Evolutionary conservation across 2,329 filamentous ascomycete species (phyloP).

Genomic region (Talaromyces islandicus): DNA sequence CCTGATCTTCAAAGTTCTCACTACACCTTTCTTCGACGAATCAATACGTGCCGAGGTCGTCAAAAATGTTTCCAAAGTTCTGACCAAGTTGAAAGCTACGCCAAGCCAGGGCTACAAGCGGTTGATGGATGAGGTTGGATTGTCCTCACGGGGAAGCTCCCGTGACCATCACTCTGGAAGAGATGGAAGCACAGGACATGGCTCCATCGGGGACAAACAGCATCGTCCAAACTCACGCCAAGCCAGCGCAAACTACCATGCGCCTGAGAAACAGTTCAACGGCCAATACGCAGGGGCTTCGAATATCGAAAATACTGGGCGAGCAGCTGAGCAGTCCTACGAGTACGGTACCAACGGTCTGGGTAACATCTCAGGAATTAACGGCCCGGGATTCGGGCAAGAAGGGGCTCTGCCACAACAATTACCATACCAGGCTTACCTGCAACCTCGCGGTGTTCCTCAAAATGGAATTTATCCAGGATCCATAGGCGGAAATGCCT

Average conservation of each 20-base stretch:
- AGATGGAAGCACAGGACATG: constrained; percentile 27
- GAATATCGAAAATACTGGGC: constrained; percentile 25
- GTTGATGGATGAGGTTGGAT: constrained; percentile 94
- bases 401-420: constrained; percentile 42
- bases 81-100: constrained; percentile 85
- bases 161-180: constrained; percentile 36
- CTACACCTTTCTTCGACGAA: constrained; percentile 95
- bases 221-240: constrained; percentile 39
- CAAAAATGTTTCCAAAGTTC: constrained; percentile 83
- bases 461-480: constrained; percentile 39
- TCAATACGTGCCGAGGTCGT: constrained; percentile 79
- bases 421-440: constrained; percentile 53
- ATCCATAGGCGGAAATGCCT: constrained; percentile 38
- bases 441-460: constrained; percentile 39
- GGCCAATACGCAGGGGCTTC: constrained; percentile 28
- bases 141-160: constrained; percentile 53
- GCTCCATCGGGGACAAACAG: constrained; percentile 34
- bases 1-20: constrained; percentile 96
- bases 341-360: constrained; percentile 24
- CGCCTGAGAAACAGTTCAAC: constrained; percentile 38
- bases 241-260: constrained; percentile 29
- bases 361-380: constrained; percentile 24
- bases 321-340: constrained; percentile 34
- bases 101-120: constrained; percentile 96
- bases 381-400: constrained; percentile 30